Evolutionary conservation across 306 rosid species (phyloP).

Genomic region (Abrus precatorius): DNA sequence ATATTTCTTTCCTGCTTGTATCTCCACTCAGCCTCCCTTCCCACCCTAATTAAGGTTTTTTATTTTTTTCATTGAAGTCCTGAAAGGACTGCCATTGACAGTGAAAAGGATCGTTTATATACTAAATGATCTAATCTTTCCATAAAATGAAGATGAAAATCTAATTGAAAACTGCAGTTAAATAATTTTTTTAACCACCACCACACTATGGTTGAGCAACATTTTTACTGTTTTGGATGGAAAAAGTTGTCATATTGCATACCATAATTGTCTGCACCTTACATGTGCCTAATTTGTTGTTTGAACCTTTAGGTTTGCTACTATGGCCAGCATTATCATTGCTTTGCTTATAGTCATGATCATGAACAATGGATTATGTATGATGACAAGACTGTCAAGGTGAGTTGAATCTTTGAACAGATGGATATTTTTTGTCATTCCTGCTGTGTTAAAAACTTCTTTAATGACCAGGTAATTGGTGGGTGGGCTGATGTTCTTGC

Average conservation of each 20-base stretch:
- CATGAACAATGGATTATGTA: constrained; percentile 87
- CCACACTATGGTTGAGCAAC: not conserved
- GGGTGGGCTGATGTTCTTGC: constrained; percentile 87
- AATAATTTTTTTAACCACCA: constrained; percentile 2
- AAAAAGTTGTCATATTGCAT: constrained; percentile 22
- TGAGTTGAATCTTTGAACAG: constrained; percentile 49
- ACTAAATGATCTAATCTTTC: constrained; percentile 31
- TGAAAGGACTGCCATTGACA: not conserved
- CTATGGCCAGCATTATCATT: constrained; percentile 97
- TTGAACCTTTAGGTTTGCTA: constrained; percentile 81
- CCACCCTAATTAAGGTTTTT: not conserved
- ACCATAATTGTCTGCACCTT: constrained; percentile 19
- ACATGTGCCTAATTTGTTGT: constrained; percentile 40
- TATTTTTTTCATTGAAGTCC: constrained; percentile 18
- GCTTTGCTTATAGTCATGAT: constrained; percentile 94
- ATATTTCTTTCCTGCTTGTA: not conserved
- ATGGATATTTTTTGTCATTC: constrained; percentile 24
- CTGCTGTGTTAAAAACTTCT: constrained; percentile 32
- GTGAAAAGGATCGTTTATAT: constrained; percentile 22
- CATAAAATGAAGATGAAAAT: constrained; percentile 4
- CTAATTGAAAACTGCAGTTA: constrained; percentile 1
- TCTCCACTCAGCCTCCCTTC: not conserved
- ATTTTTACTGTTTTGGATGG: not conserved
- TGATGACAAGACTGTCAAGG: constrained; percentile 96
- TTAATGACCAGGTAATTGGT: constrained; percentile 78